A percentile compares a stretch with the other conserved stretches of the same genome.
Evolutionary conservation across 805 yeast species (phyloP).

Genomic region (Kazachstania bromeliacearum): DNA sequence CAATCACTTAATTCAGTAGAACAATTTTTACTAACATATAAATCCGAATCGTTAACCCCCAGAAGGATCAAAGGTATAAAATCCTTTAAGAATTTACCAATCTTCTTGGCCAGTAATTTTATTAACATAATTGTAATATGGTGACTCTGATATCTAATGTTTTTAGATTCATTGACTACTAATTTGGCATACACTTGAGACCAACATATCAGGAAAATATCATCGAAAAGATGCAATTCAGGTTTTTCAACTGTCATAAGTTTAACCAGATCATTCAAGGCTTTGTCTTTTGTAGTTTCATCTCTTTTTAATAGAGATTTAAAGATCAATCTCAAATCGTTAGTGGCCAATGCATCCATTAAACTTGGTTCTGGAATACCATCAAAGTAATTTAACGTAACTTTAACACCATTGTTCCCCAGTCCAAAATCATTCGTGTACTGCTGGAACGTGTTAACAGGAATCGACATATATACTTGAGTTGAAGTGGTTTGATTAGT

Average conservation of each 20-base stretch:
- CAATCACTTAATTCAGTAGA: slow-evolving; percentile 38
- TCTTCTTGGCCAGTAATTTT: slow-evolving; percentile 40
- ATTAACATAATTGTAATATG: slow-evolving; percentile 53
- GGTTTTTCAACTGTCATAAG: slow-evolving; percentile 20
- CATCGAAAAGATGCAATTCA: slow-evolving; percentile 33
- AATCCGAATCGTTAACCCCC: slow-evolving; percentile 64
- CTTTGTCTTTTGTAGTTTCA: slow-evolving; percentile 76
- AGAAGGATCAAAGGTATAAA: slow-evolving; percentile 65
- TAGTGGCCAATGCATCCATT: slow-evolving; percentile 35
- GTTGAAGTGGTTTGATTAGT: not conserved
- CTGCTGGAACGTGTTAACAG: slow-evolving; percentile 21
- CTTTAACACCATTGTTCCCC: slow-evolving; percentile 39
- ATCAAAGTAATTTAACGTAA: slow-evolving; percentile 64
- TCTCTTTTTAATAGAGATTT: slow-evolving; percentile 72
- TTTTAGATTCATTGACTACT: slow-evolving; percentile 59
- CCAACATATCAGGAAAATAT: slow-evolving; percentile 53
- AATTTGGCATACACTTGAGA: slow-evolving; percentile 75
- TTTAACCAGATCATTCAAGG: slow-evolving; percentile 45
- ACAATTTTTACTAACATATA: slow-evolving; percentile 46
- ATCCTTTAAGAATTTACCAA: slow-evolving; percentile 58
- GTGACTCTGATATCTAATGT: slow-evolving; percentile 55
- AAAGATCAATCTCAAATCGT: slow-evolving; percentile 48
- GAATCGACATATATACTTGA: slow-evolving; percentile 23
- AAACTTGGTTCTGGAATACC: slow-evolving; percentile 66
- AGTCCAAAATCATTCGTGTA: slow-evolving; percentile 26